phyloP scores from a whole-genome alignment of 1,284 basidiomycete genomes.

The Malassezia arunalokei region DNA sequence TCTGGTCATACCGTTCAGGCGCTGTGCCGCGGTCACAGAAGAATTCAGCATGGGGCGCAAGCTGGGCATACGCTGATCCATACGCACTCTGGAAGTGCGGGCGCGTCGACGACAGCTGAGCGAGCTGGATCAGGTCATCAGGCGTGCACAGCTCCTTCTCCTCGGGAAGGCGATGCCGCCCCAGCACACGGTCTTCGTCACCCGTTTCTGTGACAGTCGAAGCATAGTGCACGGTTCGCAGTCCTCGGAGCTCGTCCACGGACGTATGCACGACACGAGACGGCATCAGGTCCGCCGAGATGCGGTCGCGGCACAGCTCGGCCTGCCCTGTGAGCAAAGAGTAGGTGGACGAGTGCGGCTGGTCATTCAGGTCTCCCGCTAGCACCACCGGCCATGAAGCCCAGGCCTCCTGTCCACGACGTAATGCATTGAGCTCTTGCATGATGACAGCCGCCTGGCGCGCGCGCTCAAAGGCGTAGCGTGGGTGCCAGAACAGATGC shows the following conservation, averaged over 20 bases:
- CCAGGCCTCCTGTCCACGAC: constrained; percentile 47
- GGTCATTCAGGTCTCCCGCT: constrained; percentile 85
- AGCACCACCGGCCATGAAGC: constrained; percentile 64
- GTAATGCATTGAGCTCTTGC: constrained; percentile 57
- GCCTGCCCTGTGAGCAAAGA: constrained; percentile 58
- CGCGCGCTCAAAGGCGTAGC: constrained; percentile 62
- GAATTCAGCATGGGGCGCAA: constrained; percentile 19
- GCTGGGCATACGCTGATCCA: constrained; percentile 50
- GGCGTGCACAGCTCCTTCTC: constrained; percentile 55
- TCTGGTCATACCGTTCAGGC: constrained; percentile 34
- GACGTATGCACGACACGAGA: constrained; percentile 73
- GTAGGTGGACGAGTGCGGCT: constrained; percentile 73
- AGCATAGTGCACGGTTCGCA: constrained; percentile 48
- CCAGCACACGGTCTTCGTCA: constrained; percentile 20
- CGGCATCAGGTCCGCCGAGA: constrained; percentile 53
- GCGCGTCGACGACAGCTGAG: constrained; percentile 36
- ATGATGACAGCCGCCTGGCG: constrained; percentile 56
- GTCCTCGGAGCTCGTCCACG: constrained; percentile 52
- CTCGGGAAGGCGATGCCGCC: constrained; percentile 24
- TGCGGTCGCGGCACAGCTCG: constrained; percentile 44
- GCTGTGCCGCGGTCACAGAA: constrained; percentile 21
- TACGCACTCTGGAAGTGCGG: constrained; percentile 22
- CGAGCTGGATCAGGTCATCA: constrained; percentile 55
- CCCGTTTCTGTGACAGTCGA: constrained; percentile 30
- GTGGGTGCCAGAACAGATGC: constrained; percentile 87